Conservation (phyloP, 108 stramenopile species). For the Pinguiococcus pyrenoidosus region DNA sequence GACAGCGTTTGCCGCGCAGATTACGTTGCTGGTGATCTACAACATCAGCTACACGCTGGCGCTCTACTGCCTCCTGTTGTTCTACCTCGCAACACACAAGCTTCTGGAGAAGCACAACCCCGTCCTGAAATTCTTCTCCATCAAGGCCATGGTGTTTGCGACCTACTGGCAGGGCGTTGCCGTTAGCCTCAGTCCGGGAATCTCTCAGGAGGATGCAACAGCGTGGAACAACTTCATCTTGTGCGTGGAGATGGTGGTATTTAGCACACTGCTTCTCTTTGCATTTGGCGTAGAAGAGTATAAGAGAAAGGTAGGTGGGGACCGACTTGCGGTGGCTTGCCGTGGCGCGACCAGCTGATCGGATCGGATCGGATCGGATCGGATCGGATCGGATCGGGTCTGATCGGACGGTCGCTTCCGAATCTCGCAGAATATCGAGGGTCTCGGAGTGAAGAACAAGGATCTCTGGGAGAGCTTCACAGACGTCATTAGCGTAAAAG, state of each 20-base stretch:
- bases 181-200: constrained; percentile 18
- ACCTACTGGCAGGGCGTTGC: constrained; percentile 33
- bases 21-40: constrained; percentile 28
- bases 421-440: too few relatives aligned
- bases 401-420: too few relatives aligned
- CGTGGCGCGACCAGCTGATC: too few relatives aligned
- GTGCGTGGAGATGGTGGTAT: constrained; percentile 28
- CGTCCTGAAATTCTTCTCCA: constrained; percentile 32
- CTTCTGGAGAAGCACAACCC: constrained; percentile 30
- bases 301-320: too few relatives aligned
- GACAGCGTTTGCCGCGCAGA: constrained; percentile 7
- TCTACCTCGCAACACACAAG: constrained; percentile 30
- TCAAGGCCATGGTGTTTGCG: constrained; percentile 34
- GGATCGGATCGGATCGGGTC: too few relatives aligned
- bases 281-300: too few relatives aligned
- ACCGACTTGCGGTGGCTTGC: too few relatives aligned
- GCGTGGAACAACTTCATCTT: constrained; percentile 35
- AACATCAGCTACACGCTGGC: constrained; percentile 34
- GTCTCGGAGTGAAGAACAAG: too few relatives aligned
- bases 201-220: constrained; percentile 11
- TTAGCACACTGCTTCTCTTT: too few relatives aligned
- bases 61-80: constrained; percentile 41
- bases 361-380: too few relatives aligned
- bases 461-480: too few relatives aligned
- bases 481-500: too few relatives aligned